Conservation (phyloP, 257 asterid species). For the Knoxia roxburghii region DNA sequence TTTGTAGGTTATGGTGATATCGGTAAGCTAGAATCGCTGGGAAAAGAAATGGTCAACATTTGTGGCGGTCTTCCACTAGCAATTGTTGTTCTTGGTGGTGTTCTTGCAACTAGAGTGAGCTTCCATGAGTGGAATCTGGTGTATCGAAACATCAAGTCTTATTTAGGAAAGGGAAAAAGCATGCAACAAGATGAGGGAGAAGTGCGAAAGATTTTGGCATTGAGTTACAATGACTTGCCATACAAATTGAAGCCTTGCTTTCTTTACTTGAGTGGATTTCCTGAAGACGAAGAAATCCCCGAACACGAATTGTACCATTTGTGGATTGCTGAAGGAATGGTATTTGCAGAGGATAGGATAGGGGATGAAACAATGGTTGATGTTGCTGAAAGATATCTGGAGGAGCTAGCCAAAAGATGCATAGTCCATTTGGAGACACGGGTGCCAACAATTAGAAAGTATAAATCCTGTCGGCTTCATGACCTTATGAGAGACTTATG, state of each 20-base stretch:
- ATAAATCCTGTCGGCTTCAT: slow-evolving; percentile 4
- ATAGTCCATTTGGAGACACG: too few species aligned
- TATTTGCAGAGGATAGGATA: neutral
- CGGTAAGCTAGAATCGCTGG: neutral
- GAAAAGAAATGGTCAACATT: slow-evolving; percentile 4
- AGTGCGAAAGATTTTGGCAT: neutral
- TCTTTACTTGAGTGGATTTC: neutral
- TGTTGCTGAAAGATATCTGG: neutral
- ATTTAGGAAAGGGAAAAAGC: neutral
- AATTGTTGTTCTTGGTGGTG: slow-evolving; percentile 2
- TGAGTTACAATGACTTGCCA: neutral
- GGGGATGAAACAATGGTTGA: slow-evolving; percentile 1
- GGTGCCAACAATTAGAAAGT: neutral
- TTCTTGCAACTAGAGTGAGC: neutral
- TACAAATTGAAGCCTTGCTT: too few species aligned
- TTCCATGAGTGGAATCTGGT: neutral
- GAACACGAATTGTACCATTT: neutral
- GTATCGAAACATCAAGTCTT: neutral
- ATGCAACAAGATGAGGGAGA: neutral
- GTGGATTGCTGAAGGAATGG: slow-evolving; percentile 12
- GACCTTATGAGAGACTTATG: slow-evolving; percentile 13
- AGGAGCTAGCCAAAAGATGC: too few species aligned
- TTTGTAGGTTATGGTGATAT: neutral
- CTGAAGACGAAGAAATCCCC: neutral
- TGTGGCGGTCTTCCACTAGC: slow-evolving; percentile 1